Base-by-base conservation (phyloP, 306 rosid species). In the Casuarina glauca region DNA sequence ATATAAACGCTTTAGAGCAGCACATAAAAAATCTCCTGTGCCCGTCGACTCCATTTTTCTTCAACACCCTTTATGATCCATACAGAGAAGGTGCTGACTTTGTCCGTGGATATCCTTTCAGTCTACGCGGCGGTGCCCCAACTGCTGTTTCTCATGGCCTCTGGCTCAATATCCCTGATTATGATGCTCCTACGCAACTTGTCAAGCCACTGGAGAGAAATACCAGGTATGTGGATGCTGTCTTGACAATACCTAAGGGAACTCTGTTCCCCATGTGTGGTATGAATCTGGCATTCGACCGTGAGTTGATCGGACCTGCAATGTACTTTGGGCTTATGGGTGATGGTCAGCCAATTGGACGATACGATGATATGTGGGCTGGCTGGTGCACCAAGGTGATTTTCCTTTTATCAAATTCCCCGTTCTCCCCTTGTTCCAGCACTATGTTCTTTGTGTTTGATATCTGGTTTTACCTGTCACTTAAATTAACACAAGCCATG, bases 241-340 rank as follows among this genome's bases (percentile, higher is more conserved):
- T 93, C 71, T 49, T 93, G 84, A 89, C 97, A 32, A 84, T 93
- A 58, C 97, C 97, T 15, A 91, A 93, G 69, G 92, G 90, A 78
- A 88, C 94, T 48, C 81, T 93, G 75, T 93, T 91, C 85, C 97
- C 97, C 76, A 89, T 93, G 97, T 93, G 97, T 53, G 97, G 97
- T 44, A 93, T 93, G 97, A 93, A 93, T 80, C 85, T 93, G 75
- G 94, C 89, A 7, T 93, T 93, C 55, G 39, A 93, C 78, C 94
- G 97, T 6, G 88, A 91, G 73, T 92, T 93, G 52, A 93, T 93
- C 74, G 97, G 97, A 79, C 91, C 97, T 50, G 97, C 96, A 13
- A 93, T 93, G 97, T 93, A 93, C 83, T 93, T 93, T 72, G 97
- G 97, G 76, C 97, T 93, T 76, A 91, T 93, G 96, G 97, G 97